A percentile compares a stretch with the other conserved stretches of the same genome.
Evolutionary conservation across 352 stramenopile species (phyloP).

Genomic region (Saprolegnia parasitica): DNA sequence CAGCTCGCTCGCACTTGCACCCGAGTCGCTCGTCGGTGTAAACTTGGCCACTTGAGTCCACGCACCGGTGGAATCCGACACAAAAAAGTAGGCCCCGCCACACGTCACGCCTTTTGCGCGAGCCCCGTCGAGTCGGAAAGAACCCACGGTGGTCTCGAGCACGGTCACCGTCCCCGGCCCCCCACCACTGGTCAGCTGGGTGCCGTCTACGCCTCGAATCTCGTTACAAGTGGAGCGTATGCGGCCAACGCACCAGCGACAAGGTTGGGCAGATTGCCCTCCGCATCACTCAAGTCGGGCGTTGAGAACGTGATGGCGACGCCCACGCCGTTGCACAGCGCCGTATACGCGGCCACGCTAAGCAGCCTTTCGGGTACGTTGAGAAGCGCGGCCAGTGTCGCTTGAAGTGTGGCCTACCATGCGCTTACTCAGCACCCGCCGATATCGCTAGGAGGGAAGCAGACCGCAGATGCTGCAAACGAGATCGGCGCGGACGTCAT

Average conservation of each 20-base stretch:
- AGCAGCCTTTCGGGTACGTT: slow-evolving; percentile 51
- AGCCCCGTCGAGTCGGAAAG: slow-evolving; percentile 53
- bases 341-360: slow-evolving; percentile 51
- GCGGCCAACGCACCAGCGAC: not conserved
- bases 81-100: slow-evolving; percentile 67
- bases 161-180: slow-evolving; percentile 36
- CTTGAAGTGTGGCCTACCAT: slow-evolving; percentile 40
- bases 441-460: too few relatives aligned
- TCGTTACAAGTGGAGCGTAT: not conserved
- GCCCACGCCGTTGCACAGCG: slow-evolving; percentile 43
- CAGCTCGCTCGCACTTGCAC: slow-evolving; percentile 54
- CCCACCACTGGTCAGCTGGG: slow-evolving; percentile 24
- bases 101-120: slow-evolving; percentile 63
- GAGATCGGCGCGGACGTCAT: slow-evolving; percentile 49
- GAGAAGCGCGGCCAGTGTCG: slow-evolving; percentile 51
- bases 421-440: not conserved
- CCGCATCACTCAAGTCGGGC: slow-evolving; percentile 49
- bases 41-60: slow-evolving; percentile 64
- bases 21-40: slow-evolving; percentile 35
- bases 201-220: slow-evolving; percentile 1
- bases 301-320: slow-evolving; percentile 54
- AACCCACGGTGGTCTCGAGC: slow-evolving; percentile 51
- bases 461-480: slow-evolving; percentile 42
- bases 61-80: slow-evolving; percentile 30
- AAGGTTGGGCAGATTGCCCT: slow-evolving; percentile 58